Percentiles rank a stretch among this genome's conserved stretches.
phyloP scores from a whole-genome alignment of 73 alveolate genomes.

The Effrenium voratum region DNA sequence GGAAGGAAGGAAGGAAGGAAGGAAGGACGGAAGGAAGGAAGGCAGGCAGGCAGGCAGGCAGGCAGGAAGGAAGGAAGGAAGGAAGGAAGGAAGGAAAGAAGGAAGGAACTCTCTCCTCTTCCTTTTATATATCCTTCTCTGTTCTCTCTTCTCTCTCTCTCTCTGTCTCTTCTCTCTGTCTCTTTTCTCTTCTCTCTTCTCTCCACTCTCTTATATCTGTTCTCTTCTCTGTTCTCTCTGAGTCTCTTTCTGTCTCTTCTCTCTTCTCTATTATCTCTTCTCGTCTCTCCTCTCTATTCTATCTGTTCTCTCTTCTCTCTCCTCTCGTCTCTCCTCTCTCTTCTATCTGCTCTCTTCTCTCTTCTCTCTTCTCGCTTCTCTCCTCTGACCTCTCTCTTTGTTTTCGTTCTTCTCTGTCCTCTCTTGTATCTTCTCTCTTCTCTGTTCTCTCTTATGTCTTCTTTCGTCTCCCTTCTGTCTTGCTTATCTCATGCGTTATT shows the following conservation, averaged over 20 bases:
- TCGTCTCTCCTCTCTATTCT: background rate
- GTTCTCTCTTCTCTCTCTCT: background rate
- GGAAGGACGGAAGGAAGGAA: constrained; percentile 2
- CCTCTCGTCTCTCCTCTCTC: background rate
- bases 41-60: background rate
- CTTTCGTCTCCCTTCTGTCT: background rate
- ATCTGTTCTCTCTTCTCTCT: background rate
- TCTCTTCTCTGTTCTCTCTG: background rate
- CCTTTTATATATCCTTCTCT: background rate
- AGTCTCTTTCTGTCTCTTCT: background rate
- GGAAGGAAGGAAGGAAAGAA: background rate
- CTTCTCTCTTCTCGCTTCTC: background rate
- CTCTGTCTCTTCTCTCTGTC: background rate
- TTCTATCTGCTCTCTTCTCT: background rate
- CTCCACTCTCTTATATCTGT: background rate
- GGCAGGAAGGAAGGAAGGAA: background rate
- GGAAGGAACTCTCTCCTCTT: background rate
- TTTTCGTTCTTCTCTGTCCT: background rate
- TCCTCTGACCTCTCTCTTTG: background rate
- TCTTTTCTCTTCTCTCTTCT: background rate
- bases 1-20: background rate
- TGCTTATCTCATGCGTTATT: background rate
- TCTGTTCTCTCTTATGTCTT: background rate
- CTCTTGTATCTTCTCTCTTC: background rate
- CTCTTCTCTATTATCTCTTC: background rate